Evolutionary conservation across 164 flowering plant species (phyloP).

Genomic region (Tetracentron sinense): DNA sequence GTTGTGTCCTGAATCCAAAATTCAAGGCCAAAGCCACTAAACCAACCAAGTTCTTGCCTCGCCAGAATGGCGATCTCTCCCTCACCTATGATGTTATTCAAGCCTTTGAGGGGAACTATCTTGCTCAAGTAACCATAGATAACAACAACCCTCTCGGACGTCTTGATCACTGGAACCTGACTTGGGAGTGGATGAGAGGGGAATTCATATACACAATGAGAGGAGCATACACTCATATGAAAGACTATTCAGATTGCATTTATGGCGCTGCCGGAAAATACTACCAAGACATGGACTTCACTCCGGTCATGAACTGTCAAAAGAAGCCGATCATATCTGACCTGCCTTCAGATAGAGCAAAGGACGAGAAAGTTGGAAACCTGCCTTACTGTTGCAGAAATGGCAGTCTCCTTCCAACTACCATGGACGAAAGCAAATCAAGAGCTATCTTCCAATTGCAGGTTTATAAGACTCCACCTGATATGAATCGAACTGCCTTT

Average conservation of each 20-base stretch:
- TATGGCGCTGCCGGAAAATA: constrained; percentile 50
- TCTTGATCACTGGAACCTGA: constrained; percentile 82
- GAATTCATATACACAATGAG: constrained; percentile 73
- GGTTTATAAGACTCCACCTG: constrained; percentile 70
- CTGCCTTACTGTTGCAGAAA: constrained; percentile 67
- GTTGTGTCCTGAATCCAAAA: constrained; percentile 52
- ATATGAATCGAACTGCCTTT: constrained; percentile 56
- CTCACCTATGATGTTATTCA: constrained; percentile 51
- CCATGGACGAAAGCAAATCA: constrained; percentile 52
- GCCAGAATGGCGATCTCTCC: constrained; percentile 48
- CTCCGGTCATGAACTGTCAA: constrained; percentile 55
- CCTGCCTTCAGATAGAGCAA: constrained; percentile 42
- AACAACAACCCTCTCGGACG: constrained; percentile 58
- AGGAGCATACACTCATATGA: constrained; percentile 63
- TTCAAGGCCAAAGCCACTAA: constrained; percentile 27
- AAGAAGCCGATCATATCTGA: constrained; percentile 59
- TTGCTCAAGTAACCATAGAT: constrained; percentile 60
- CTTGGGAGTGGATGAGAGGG: constrained; percentile 89
- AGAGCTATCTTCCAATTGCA: constrained; percentile 56
- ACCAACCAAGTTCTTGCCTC: constrained; percentile 38
- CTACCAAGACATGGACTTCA: constrained; percentile 58
- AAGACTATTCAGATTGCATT: constrained; percentile 51
- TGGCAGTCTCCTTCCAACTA: constrained; percentile 51
- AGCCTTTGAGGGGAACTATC: constrained; percentile 43
- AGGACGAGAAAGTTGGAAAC: constrained; percentile 56